Evolutionary conservation across 2,329 filamentous ascomycete species (phyloP), one percentile per base, ranked within the genome.

Genomic region (Leptoxyphium fumago): DNA sequence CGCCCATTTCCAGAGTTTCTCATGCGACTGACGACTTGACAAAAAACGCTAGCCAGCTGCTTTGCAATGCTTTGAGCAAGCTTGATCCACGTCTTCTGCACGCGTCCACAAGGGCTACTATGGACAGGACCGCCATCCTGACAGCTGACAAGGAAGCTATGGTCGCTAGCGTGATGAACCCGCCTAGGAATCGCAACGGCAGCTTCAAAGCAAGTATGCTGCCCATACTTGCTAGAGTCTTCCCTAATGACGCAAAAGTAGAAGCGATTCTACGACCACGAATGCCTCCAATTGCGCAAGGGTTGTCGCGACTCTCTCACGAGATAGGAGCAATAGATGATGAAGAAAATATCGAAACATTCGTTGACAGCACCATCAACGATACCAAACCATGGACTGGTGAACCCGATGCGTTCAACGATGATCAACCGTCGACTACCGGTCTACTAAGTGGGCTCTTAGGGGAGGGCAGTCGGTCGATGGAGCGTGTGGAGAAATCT

Each of bases 111-210:
- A 80, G 89, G 43, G 75, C 79, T 10, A 76, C 85, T 41, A 71
- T 94, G 49, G 86, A 95, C 56, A 82, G 84, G 50, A 84, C 84
- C 2, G 82, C 85, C 15, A 81, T 94, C 45, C 65, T 94, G 17
- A 74, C 71, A 5, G 71, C 73, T 46, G 72, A 80, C 59, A 79
- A 78, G 56, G 70, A 79, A 29, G 81, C 83, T 38, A 84, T 95
- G 74, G 57, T 91, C 10, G 78, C 86, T 5, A 89, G 85, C 59
- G 78, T 93, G 10, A 67, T 95, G 46, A 86, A 91, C 61, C 84
- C 86, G 1, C 78, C 55, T 68, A 75, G 55, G 72, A 78, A 57
- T 74, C 80, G 38, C 69, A 46, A 47, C 13, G 41, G 43, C 34
- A 41, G 43, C 9, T 67, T 65, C 34, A 73, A 76, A 42, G 72